phyloP scores from a whole-genome alignment of 345 rosid species.

The Diplotaxis tenuifolia region DNA sequence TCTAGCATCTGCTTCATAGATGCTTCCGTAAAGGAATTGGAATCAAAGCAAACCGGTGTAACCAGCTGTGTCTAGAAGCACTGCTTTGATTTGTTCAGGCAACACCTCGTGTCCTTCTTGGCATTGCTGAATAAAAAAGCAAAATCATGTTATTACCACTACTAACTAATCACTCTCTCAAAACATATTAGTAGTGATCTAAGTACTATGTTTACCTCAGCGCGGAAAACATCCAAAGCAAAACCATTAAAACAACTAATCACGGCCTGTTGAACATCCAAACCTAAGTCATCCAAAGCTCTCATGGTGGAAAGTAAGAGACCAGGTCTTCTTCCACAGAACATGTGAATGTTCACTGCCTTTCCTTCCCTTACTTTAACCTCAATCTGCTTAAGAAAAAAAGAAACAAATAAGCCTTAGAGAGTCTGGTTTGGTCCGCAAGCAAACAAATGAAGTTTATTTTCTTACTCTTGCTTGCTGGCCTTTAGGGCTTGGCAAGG shows the following conservation, averaged over 20 bases:
- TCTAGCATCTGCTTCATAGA: background rate
- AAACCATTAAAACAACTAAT: constrained; percentile 96
- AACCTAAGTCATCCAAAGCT: constrained; percentile 86
- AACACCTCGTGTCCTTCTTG: constrained; percentile 70
- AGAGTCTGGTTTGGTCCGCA: background rate
- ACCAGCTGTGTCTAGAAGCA: constrained; percentile 80
- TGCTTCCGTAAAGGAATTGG: background rate
- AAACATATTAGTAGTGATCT: background rate
- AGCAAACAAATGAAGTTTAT: background rate
- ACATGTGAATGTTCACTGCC: constrained; percentile 96
- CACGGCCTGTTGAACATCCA: constrained; percentile 96
- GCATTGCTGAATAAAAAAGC: constrained; percentile 63
- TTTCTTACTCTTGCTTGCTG: constrained; percentile 81
- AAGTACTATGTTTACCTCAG: constrained; percentile 56
- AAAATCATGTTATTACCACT: constrained; percentile 1
- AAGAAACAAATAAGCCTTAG: constrained; percentile 6
- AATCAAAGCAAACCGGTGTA: constrained; percentile 43
- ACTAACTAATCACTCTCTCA: background rate
- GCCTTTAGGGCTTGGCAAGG: constrained; percentile 77
- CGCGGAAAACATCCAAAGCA: constrained; percentile 87
- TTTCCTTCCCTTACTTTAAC: constrained; percentile 86
- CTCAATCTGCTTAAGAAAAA: constrained; percentile 53
- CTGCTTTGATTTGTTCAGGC: constrained; percentile 89
- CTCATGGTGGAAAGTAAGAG: constrained; percentile 88
- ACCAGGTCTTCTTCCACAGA: constrained; percentile 83